phyloP scores from a whole-genome alignment of 441 rosid species.

The Populus hybrid region DNA sequence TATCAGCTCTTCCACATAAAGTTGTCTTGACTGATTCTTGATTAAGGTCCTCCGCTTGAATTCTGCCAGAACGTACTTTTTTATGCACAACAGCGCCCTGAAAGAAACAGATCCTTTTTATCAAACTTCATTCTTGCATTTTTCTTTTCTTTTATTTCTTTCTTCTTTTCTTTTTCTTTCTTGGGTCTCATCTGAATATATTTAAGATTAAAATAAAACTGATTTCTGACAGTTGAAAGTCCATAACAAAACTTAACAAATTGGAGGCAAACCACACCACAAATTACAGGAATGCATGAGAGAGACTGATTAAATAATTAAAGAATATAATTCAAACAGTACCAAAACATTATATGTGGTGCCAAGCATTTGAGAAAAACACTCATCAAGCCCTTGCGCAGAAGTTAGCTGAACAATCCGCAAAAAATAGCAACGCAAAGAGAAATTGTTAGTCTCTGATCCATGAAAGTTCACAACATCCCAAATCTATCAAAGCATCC shows the following conservation, averaged over 20 bases:
- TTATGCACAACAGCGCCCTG: slow-evolving; percentile 40
- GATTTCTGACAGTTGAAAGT: slow-evolving; percentile 4
- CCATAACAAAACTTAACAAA: background rate
- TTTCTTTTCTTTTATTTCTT: slow-evolving; percentile 20
- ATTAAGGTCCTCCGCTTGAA: slow-evolving; percentile 27
- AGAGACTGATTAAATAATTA: background rate
- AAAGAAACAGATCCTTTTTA: background rate
- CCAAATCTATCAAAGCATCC: slow-evolving; percentile 4
- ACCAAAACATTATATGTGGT: background rate
- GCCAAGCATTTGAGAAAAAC: background rate
- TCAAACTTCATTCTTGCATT: slow-evolving; percentile 12
- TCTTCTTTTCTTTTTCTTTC: slow-evolving; percentile 22
- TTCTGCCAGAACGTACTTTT: slow-evolving; percentile 41
- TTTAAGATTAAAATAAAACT: background rate
- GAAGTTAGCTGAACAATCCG: background rate
- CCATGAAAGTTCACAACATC: slow-evolving; percentile 11
- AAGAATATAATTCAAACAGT: slow-evolving; percentile 9
- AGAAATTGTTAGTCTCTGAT: slow-evolving; percentile 13
- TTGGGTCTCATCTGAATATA: background rate
- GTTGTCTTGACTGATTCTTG: slow-evolving; percentile 41
- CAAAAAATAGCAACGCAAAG: slow-evolving; percentile 3
- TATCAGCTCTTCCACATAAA: slow-evolving; percentile 45
- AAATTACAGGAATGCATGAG: background rate
- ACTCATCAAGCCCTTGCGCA: background rate
- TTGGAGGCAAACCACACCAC: background rate